Percentiles rank a stretch among this genome's conserved stretches.
Conservation (phyloP, 2,329 filamentous ascomycete genomes). For the Cladosporium sp. region DNA sequence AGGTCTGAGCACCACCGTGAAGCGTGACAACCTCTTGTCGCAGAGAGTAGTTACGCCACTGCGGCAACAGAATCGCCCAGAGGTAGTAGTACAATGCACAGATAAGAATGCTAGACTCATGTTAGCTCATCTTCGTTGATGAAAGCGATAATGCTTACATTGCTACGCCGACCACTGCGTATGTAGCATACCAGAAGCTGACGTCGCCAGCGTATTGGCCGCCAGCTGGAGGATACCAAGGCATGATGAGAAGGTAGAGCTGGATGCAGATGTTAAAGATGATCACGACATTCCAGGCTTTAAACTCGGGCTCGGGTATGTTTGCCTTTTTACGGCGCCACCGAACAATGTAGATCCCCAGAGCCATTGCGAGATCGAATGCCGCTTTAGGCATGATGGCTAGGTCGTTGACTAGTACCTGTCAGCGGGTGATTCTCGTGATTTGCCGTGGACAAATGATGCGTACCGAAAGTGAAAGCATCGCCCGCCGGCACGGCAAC, state of each 20-base stretch:
- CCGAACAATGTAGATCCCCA: constrained; percentile 57
- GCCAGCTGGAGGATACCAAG: constrained; percentile 64
- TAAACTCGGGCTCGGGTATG: constrained; percentile 50
- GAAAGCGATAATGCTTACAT: constrained; percentile 46
- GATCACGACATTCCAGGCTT: constrained; percentile 55
- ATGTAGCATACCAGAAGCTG: constrained; percentile 70
- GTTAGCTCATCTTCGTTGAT: neutral
- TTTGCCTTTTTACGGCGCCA: constrained; percentile 50
- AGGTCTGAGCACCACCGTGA: constrained; percentile 45
- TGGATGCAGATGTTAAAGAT: constrained; percentile 58
- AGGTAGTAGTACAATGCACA: constrained; percentile 56
- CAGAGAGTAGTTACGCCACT: constrained; percentile 49
- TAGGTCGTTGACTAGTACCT: constrained; percentile 33
- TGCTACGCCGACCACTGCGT: constrained; percentile 60
- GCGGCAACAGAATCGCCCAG: constrained; percentile 56
- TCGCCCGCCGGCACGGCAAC: constrained; percentile 58
- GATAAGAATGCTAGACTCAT: constrained; percentile 39
- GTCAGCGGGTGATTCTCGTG: constrained; percentile 23
- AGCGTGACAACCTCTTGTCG: constrained; percentile 52
- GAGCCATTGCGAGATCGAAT: constrained; percentile 54
- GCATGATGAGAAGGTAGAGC: constrained; percentile 63
- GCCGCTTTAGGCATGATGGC: constrained; percentile 55
- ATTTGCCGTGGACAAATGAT: too few species aligned
- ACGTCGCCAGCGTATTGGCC: constrained; percentile 61
- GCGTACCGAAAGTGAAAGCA: constrained; percentile 55